Evolutionary conservation across 805 yeast species (phyloP), one percentile per base, ranked within the genome.

Genomic region (Sporopachydermia quercuum): DNA sequence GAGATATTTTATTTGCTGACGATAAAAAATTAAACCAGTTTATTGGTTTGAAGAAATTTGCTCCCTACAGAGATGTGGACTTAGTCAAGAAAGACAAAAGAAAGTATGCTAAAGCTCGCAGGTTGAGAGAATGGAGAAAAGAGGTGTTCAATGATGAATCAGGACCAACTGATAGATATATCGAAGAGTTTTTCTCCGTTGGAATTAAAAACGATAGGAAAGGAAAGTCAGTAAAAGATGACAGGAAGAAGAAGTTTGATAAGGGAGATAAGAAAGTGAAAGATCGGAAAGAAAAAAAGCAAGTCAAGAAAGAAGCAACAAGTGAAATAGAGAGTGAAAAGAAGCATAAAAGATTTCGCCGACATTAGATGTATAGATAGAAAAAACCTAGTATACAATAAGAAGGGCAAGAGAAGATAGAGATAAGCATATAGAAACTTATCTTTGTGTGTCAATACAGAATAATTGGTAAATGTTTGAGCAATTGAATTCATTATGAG

Each of bases 1-100:
- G 91, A 45, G 98, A 91, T 50, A 91, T 91, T 37, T 65, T 91
- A 40, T 62, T 84, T 43, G 98, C 98, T 11, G 89, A 83, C 52
- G 98, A 91, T 56, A 68, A 70, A 44, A 81, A 79, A 38, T 66
- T 91, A 57, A 91, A 91, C 58, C 79, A 77, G 42, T 86, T 68
- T 51, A 78, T 86, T 42, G 91, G 96, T 16, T 63, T 91, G 50
- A 89, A 89, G 65, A 87, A 87, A 58, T 76, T 91, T 48, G 96
- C 97, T 0, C 89, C 97, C 18, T 91, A 83, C 57, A 75, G 96
- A 56, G 74, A 84, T 16, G 71, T 71, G 47, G 93, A 82, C 43
- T 66, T 69, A 46, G 67, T 76, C 46, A 60, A 66, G 48, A 84
- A 78, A 54, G 98, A 91, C 57, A 80, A 75, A 59, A 70, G 93